These are phyloP conservation scores for Incumbomyces delicatus DNA, from an alignment of 2,329 filamentous ascomycete genomes.

Conservation along the genomic window DNA sequence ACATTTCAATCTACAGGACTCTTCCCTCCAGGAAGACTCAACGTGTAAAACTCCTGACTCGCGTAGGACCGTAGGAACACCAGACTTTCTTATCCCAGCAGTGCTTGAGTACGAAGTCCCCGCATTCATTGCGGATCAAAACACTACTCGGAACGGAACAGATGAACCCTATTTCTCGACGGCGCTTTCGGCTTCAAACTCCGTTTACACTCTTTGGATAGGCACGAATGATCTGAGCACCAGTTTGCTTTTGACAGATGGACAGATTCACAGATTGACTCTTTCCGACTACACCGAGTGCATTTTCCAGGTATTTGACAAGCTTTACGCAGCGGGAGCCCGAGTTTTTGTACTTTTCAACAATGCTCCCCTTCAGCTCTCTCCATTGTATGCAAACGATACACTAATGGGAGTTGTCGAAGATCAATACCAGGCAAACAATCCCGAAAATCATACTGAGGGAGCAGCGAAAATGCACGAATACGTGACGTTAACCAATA, in stretches of 20 bases:
- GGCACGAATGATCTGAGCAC: slow-evolving; percentile 70
- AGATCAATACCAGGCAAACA: slow-evolving; percentile 38
- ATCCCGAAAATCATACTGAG: slow-evolving; percentile 41
- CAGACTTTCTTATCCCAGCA: slow-evolving; percentile 51
- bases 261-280: slow-evolving; percentile 49
- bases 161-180: slow-evolving; percentile 12
- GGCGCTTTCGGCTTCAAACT: slow-evolving; percentile 10
- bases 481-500: slow-evolving; percentile 38
- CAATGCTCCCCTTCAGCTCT: slow-evolving; percentile 54
- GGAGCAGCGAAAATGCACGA: slow-evolving; percentile 44
- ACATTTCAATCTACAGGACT: too few species aligned
- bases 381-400: slow-evolving; percentile 54
- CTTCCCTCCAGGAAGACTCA: too few species aligned
- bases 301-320: slow-evolving; percentile 53
- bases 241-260: slow-evolving; percentile 56
- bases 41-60: too few species aligned
- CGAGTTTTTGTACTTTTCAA: slow-evolving; percentile 66
- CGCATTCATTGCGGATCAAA: slow-evolving; percentile 43
- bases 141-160: slow-evolving; percentile 12
- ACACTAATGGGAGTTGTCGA: slow-evolving; percentile 33
- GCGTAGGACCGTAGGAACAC: slow-evolving; percentile 38
- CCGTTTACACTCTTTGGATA: slow-evolving; percentile 69
- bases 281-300: slow-evolving; percentile 59
- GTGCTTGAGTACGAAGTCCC: slow-evolving; percentile 53
- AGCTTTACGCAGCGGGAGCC: slow-evolving; percentile 55